These are phyloP conservation scores for Euphrasia confusa DNA, from an alignment of 257 asterid genomes.

Conservation along the genomic window DNA sequence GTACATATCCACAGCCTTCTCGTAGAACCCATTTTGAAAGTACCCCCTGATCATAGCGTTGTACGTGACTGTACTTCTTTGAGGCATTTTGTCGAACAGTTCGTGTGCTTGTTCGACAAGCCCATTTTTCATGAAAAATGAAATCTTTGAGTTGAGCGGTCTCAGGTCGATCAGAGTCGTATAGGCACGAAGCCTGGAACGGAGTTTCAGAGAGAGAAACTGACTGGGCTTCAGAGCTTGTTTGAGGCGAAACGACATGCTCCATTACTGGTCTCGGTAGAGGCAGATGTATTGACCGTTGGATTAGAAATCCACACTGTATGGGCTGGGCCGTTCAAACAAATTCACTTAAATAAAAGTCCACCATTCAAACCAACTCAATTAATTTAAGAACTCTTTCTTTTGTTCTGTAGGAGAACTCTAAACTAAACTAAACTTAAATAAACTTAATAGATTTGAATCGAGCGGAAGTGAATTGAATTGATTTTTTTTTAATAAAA, in stretches of 20 bases:
- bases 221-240: constrained; percentile 24
- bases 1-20: constrained; percentile 38
- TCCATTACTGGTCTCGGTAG: constrained; percentile 30
- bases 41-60: constrained; percentile 63
- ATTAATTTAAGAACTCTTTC: too few relatives aligned
- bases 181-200: constrained; percentile 8
- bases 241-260: constrained; percentile 37
- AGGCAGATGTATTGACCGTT: background rate
- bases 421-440: too few relatives aligned
- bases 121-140: constrained; percentile 50
- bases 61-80: constrained; percentile 46
- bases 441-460: too few relatives aligned
- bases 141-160: constrained; percentile 54
- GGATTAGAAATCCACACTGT: too few relatives aligned
- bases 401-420: too few relatives aligned
- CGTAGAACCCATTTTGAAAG: constrained; percentile 42
- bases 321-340: background rate
- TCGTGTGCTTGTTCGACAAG: constrained; percentile 40
- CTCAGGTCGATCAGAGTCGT: constrained; percentile 34
- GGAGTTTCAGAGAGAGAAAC: constrained; percentile 18
- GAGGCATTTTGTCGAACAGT: constrained; percentile 58
- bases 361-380: too few relatives aligned
- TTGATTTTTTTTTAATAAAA: too few relatives aligned
- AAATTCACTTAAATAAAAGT: background rate
- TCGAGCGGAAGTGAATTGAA: too few relatives aligned